Evolutionary conservation across 208 protist genomes (phyloP).

Genomic region (Trypanosomatidae sp.): DNA sequence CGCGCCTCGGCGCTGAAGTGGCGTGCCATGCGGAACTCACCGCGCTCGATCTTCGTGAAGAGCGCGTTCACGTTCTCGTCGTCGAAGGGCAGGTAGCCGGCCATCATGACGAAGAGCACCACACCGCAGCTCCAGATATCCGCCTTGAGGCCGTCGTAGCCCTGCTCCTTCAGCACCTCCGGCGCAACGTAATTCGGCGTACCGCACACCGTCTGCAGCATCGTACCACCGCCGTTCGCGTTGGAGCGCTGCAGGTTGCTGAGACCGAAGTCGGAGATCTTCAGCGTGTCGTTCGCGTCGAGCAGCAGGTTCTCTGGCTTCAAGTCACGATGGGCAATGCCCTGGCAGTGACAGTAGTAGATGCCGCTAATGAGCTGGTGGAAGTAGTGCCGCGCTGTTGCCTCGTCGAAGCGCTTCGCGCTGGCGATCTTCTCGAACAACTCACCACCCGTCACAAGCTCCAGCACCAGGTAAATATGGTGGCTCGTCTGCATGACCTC

Average conservation of each 20-base stretch:
- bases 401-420: constrained; percentile 86
- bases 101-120: constrained; percentile 96
- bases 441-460: constrained; percentile 92
- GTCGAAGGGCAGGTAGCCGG: constrained; percentile 93
- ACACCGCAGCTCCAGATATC: constrained; percentile 98
- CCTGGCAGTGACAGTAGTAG: constrained; percentile 91
- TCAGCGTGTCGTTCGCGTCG: constrained; percentile 72
- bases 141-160: constrained; percentile 93
- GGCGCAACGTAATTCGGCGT: constrained; percentile 93
- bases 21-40: constrained; percentile 85
- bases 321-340: constrained; percentile 90
- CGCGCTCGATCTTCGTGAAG: constrained; percentile 91
- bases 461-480: constrained; percentile 91
- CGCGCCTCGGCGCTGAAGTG: constrained; percentile 74
- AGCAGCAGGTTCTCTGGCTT: constrained; percentile 93
- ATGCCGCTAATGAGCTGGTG: constrained; percentile 96
- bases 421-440: constrained; percentile 92
- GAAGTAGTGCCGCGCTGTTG: constrained; percentile 91
- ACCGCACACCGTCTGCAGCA: constrained; percentile 91
- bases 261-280: constrained; percentile 94
- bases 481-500: constrained; percentile 88
- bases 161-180: constrained; percentile 92
- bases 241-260: constrained; percentile 85
- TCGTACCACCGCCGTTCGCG: no score
- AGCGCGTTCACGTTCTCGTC: constrained; percentile 90